phyloP scores from a whole-genome alignment of 2,329 filamentous ascomycete species.

The Pseudogymnoascus sp. region DNA sequence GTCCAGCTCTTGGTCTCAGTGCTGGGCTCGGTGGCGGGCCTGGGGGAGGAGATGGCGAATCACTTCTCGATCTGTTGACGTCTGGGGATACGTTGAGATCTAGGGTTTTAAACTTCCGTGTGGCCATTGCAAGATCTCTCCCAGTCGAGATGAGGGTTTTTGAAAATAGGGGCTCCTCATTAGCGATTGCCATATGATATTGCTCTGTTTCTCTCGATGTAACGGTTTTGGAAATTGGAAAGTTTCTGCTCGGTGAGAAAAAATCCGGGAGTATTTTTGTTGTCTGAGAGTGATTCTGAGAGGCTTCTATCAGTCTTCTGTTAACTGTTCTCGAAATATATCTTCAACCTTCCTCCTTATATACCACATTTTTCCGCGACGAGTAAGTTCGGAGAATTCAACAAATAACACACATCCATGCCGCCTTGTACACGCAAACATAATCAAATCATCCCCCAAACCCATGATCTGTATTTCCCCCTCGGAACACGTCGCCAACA shows the following conservation, averaged over 20 bases:
- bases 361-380: background rate
- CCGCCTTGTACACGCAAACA: conserved; percentile 7
- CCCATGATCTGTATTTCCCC: background rate
- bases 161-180: background rate
- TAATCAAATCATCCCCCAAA: conserved; percentile 1
- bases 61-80: conserved; percentile 30
- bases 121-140: background rate
- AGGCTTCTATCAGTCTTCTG: background rate
- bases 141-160: background rate
- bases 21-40: conserved; percentile 34
- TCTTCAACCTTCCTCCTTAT: background rate
- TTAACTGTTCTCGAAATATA: background rate
- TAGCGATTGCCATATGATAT: conserved; percentile 2
- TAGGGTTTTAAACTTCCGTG: background rate
- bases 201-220: background rate
- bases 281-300: background rate
- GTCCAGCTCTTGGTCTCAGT: conserved; percentile 14
- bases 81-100: background rate
- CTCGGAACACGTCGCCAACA: background rate
- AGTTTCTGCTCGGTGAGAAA: background rate
- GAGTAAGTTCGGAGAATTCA: background rate
- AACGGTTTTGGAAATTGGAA: background rate
- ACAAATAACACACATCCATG: background rate
- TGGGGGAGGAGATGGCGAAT: conserved; percentile 34
- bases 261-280: background rate